These are phyloP conservation scores for Berkeleyomyces rouxiae DNA, from an alignment of 2,329 filamentous ascomycete species.

Conservation along the genomic window DNA sequence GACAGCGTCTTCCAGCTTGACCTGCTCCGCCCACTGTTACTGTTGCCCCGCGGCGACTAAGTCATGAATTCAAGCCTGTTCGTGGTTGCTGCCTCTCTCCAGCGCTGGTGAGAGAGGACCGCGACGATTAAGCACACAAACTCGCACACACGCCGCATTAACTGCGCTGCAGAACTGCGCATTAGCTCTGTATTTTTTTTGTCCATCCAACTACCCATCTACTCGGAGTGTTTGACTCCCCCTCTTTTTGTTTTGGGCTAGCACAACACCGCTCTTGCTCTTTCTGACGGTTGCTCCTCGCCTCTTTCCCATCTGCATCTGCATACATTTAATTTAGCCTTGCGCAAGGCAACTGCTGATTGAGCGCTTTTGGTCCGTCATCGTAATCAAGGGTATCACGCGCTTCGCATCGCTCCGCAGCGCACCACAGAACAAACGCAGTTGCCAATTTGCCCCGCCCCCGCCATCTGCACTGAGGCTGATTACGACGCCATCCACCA, in stretches of 20 bases:
- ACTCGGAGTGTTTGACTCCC: not conserved
- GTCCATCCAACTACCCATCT: not conserved
- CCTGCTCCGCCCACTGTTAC: not conserved
- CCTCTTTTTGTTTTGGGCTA: not conserved
- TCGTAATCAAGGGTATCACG: not conserved
- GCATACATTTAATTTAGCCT: not conserved
- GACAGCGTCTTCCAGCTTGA: not conserved
- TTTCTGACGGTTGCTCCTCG: not conserved
- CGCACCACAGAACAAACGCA: not conserved
- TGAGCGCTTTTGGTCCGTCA: not conserved
- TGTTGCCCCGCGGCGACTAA: not conserved
- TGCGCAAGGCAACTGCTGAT: not conserved
- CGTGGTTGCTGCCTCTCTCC: constrained; percentile 8
- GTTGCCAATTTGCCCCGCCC: constrained; percentile 7
- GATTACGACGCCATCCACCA: not conserved
- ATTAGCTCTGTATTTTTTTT: not conserved
- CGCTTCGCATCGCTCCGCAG: not conserved
- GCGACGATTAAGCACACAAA: not conserved
- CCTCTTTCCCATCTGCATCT: not conserved
- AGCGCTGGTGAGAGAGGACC: constrained; percentile 9
- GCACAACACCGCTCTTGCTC: not conserved
- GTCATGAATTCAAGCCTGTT: constrained; percentile 9
- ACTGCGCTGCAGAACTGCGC: not conserved
- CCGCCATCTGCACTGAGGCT: constrained; percentile 7
- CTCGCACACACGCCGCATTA: not conserved